Percentiles rank a stretch among this genome's conserved stretches.
Conservation (phyloP, 192 early-diverging fungal genomes). For the Entrophospora sp. region DNA sequence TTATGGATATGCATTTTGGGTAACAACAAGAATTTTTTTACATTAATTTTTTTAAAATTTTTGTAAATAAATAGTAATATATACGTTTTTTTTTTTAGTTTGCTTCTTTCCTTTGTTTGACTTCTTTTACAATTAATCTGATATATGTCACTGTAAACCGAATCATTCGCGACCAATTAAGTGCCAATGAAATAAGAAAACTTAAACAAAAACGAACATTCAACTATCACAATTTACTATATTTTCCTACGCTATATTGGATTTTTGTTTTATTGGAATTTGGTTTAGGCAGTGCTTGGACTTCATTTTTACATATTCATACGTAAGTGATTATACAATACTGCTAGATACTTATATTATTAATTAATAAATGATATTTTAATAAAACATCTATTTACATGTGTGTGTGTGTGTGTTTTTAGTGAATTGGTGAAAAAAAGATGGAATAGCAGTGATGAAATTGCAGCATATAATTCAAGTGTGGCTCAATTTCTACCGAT, state of each 20-base stretch:
- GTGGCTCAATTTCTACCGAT: slow-evolving; percentile 58
- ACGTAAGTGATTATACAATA: slow-evolving; percentile 27
- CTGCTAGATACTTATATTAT: no score
- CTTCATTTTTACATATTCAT: slow-evolving; percentile 58
- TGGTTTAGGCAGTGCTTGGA: slow-evolving; percentile 53
- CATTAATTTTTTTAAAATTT: background rate
- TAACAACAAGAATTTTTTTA: background rate
- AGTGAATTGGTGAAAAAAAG: slow-evolving; percentile 55
- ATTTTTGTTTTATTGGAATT: slow-evolving; percentile 49
- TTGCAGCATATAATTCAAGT: slow-evolving; percentile 50
- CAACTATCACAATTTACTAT: slow-evolving; percentile 41
- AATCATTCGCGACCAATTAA: slow-evolving; percentile 13
- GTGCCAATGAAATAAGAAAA: background rate
- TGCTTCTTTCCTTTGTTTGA: slow-evolving; percentile 45
- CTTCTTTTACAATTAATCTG: slow-evolving; percentile 51
- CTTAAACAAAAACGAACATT: slow-evolving; percentile 48
- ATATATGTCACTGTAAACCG: slow-evolving; percentile 45
- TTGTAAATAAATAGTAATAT: slow-evolving; percentile 30
- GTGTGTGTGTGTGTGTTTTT: background rate
- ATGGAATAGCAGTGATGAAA: slow-evolving; percentile 38
- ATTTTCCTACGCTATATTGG: slow-evolving; percentile 55
- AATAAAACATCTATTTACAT: background rate
- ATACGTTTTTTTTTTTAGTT: slow-evolving; percentile 40
- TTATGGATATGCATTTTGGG: slow-evolving; percentile 36
- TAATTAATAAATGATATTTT: background rate